Base-by-base conservation (phyloP, 768 basidiomycete species). In the Hypholoma fasciculare region DNA sequence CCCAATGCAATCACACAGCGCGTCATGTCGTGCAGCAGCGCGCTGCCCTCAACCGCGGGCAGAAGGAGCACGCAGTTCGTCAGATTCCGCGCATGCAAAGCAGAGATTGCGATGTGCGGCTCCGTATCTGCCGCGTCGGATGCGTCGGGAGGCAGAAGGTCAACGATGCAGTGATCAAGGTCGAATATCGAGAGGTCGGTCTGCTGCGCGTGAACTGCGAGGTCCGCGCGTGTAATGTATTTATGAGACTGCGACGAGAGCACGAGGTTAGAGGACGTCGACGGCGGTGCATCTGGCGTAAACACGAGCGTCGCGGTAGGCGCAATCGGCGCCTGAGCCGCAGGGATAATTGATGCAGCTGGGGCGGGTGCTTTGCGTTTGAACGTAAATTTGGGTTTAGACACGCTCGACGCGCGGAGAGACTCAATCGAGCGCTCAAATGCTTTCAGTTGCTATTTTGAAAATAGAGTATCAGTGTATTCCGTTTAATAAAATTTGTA, bases 81-180 rank as follows among this genome's bases (percentile, higher is more conserved):
- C 19, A 95, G 62, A 48, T 83, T 78, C n/a, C 79, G 80, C 17
- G 85, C 77, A 65, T 94, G 90, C 9, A 92, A 63, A 0, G 89
- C 84, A 0, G 86, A 83, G 26, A 83, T 66, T 44, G 72, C 62
- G 27, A 71, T 54, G 23, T 63, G 40, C 6, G 6, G 2, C 30
- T 34, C 9, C 6, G 30, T 9, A 14, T 53, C 46, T 7, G 30
- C 37, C 6, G 23, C 36, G n/a, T 50, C 38, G 8, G 34, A 36
- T 26, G 17, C 30, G 9, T 17, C 52, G 48, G 57, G 27, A 20
- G 56, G 27, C 1, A 85, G 65, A 0, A 94, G 71, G 71, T 96
- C 85, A 56, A 95, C 82, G 39, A 94, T 76, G 65, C 93, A 94
- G 52, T 74, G 68, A 39, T 80, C 73, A 6, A 96, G 77, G 65